These are phyloP conservation scores for Auriscalpium orientale DNA, from an alignment of 768 basidiomycete species.

Conservation along the genomic window DNA sequence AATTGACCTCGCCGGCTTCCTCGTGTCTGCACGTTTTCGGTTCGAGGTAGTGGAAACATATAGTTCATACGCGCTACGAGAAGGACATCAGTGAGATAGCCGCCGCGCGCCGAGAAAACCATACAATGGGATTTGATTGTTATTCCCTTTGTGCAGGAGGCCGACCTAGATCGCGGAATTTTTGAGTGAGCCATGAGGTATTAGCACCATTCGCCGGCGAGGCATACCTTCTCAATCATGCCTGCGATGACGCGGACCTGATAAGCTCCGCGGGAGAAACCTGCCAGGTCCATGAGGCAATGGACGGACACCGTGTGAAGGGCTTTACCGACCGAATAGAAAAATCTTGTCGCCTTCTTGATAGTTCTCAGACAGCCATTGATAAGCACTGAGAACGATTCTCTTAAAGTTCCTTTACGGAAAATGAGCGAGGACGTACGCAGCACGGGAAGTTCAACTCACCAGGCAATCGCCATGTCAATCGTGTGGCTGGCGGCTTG, in stretches of 20 bases:
- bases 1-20: not conserved
- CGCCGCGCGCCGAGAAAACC: not conserved
- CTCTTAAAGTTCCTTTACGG: conserved; percentile 27
- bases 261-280: conserved; percentile 43
- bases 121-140: conserved; percentile 35
- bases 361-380: conserved; percentile 36
- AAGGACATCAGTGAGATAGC: not conserved
- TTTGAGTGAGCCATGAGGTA: not conserved
- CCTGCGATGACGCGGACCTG: conserved; percentile 36
- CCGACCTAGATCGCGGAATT: conserved; percentile 26
- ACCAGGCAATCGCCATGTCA: conserved; percentile 34
- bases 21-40: not conserved
- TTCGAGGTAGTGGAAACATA: not conserved
- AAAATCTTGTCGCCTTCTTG: conserved; percentile 31
- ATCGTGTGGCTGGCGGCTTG: conserved; percentile 20
- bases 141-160: conserved; percentile 32
- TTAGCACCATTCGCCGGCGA: too few species aligned
- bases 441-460: not conserved
- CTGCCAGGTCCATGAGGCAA: conserved; percentile 15
- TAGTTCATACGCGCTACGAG: conserved; percentile 31
- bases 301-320: not conserved
- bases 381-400: conserved; percentile 29
- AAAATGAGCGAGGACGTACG: not conserved
- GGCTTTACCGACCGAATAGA: conserved; percentile 28
- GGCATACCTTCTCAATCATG: conserved; percentile 33